A percentile compares a stretch with the other conserved stretches of the same genome.
These are phyloP conservation scores for Euphorbia corollata DNA, from an alignment of 441 rosid genomes.

Conservation along the genomic window DNA sequence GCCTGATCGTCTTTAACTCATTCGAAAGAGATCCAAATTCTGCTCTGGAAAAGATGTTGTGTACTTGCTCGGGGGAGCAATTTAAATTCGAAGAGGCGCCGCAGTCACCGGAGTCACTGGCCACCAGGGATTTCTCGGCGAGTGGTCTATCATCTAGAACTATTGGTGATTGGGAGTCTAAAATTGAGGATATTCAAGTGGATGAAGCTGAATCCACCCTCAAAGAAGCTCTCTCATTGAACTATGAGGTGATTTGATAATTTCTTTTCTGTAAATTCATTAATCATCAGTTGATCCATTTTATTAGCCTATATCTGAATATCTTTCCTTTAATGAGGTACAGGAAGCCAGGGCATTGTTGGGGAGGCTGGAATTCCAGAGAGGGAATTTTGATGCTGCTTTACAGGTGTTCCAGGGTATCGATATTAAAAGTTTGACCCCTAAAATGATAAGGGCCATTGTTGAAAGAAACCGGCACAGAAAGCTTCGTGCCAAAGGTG, in stretches of 20 bases:
- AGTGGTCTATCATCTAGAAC: slow-evolving; percentile 71
- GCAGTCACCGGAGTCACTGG: slow-evolving; percentile 79
- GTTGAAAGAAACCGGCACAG: slow-evolving; percentile 45
- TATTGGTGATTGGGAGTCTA: slow-evolving; percentile 68
- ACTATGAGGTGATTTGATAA: slow-evolving; percentile 61
- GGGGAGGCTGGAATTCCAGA: slow-evolving; percentile 87
- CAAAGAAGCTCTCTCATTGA: slow-evolving; percentile 87
- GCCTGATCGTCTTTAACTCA: slow-evolving; percentile 7
- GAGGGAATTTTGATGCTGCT: slow-evolving; percentile 90
- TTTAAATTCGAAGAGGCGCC: slow-evolving; percentile 81
- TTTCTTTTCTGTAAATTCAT: neutral
- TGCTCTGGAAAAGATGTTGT: slow-evolving; percentile 50
- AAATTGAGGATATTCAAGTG: slow-evolving; percentile 63
- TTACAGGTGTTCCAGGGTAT: slow-evolving; percentile 93
- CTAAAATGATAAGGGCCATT: slow-evolving; percentile 65
- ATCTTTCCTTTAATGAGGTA: slow-evolving; percentile 12
- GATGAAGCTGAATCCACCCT: slow-evolving; percentile 93
- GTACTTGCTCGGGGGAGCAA: slow-evolving; percentile 93
- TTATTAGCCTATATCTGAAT: neutral
- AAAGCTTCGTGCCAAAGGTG: slow-evolving; percentile 48
- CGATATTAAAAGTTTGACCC: slow-evolving; percentile 53
- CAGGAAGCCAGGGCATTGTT: slow-evolving; percentile 96
- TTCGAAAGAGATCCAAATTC: slow-evolving; percentile 13
- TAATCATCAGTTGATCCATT: no score
- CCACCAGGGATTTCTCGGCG: slow-evolving; percentile 86